Evolutionary conservation across 73 alveolate genomes (phyloP).

Genomic region (Tetrahymena malaccensis): DNA sequence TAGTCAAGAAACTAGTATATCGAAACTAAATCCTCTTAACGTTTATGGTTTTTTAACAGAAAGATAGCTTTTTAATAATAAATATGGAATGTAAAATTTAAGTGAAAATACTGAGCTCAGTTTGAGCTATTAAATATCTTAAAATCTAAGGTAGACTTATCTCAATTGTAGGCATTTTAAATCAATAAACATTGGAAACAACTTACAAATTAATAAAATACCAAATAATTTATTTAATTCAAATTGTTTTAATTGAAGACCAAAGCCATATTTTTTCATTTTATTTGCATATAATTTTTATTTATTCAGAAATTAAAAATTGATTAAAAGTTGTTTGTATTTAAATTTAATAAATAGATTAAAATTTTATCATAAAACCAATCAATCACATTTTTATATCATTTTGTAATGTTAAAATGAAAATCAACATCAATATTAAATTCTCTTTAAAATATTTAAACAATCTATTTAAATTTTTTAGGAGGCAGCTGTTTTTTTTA

Average conservation of each 20-base stretch:
- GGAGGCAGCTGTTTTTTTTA: too few species aligned
- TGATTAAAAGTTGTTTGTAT: too few species aligned
- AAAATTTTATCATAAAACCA: too few species aligned
- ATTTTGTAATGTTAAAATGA: too few species aligned
- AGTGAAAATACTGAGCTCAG: background rate
- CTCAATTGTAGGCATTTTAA: background rate
- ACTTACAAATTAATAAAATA: background rate
- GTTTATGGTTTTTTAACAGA: background rate
- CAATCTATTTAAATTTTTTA: too few species aligned
- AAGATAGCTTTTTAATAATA: background rate
- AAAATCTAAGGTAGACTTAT: background rate
- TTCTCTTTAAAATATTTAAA: too few species aligned
- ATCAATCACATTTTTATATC: too few species aligned
- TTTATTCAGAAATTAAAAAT: too few species aligned
- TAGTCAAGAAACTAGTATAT: background rate
- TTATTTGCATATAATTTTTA: too few species aligned
- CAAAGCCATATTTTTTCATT: too few species aligned
- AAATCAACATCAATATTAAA: too few species aligned
- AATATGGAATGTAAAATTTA: background rate
- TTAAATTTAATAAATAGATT: too few species aligned
- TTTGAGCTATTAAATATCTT: background rate
- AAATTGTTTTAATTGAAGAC: background rate
- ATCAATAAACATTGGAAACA: background rate
- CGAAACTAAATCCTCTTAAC: background rate
- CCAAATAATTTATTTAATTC: background rate